phyloP scores from a whole-genome alignment of 805 yeast genomes.

The Tetrapisispora pingtungensis region DNA sequence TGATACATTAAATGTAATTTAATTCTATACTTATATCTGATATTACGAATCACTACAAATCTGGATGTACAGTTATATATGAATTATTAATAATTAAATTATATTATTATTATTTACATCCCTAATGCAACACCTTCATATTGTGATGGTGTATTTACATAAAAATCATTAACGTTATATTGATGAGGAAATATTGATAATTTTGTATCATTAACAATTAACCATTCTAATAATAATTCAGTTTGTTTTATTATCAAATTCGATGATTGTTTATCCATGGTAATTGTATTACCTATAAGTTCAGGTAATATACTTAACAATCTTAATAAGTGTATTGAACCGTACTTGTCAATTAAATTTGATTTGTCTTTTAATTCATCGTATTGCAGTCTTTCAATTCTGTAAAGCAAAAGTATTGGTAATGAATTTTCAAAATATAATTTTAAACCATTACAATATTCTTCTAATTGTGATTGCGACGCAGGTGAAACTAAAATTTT shows the following conservation, averaged over 20 bases:
- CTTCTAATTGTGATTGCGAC: slow-evolving; percentile 43
- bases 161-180: slow-evolving; percentile 12
- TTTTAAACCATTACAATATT: slow-evolving; percentile 60
- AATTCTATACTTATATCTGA: too few relatives aligned
- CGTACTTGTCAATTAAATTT: slow-evolving; percentile 36
- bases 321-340: slow-evolving; percentile 73
- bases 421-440: slow-evolving; percentile 66
- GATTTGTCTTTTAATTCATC: slow-evolving; percentile 13
- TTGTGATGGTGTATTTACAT: slow-evolving; percentile 27
- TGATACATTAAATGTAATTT: too few relatives aligned
- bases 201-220: slow-evolving; percentile 9
- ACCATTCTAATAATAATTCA: slow-evolving; percentile 23
- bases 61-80: neutral
- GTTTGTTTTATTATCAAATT: slow-evolving; percentile 21
- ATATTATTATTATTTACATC: slow-evolving; percentile 8
- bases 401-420: slow-evolving; percentile 21
- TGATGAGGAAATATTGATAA: slow-evolving; percentile 7
- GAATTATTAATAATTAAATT: neutral
- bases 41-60: too few relatives aligned
- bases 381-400: slow-evolving; percentile 25
- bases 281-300: slow-evolving; percentile 54
- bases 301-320: slow-evolving; percentile 74
- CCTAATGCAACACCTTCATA: slow-evolving; percentile 30
- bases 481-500: slow-evolving; percentile 27
- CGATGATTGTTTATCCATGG: slow-evolving; percentile 66